Base-by-base conservation (phyloP, 768 basidiomycete species). In the Auriscalpium orientale region DNA sequence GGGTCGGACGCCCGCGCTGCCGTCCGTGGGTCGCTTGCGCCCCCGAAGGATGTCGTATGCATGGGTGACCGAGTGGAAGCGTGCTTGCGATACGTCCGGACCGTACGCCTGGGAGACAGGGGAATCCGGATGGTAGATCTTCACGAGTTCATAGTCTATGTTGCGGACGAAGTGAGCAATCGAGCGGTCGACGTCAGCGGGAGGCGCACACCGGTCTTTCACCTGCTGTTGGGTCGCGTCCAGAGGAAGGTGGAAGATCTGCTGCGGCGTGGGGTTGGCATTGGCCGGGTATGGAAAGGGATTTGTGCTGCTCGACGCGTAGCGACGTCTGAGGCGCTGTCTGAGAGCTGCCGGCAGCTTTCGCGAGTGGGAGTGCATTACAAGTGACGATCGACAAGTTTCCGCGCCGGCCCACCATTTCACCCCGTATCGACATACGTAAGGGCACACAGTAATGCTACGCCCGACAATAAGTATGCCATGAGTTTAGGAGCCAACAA, bases 111-210 rank as follows among this genome's bases (percentile, higher is more conserved):
- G 73, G 20, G 72, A 72, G 20, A 72, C 47, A 21, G 75, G 72
- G 44, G 85, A 84, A 67, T 91, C 88, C 3, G 88, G 88, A 66
- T 91, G 88, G 67, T 90, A 88, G 56, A 88, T 76, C 43, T 84
- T 77, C 35, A 90, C 89, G 46, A 91, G 86, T 59, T 89, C 88
- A 64, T 82, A 88, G 68, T 90, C 88, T 91, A 60, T 28, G 21
- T 20, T 2, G 9, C 33, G 22, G 47, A 28, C 4, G 38, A 12
- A 7, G 37, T 53, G 40, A 57, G 52, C 38, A 43, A 45, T 28
- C 28, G 28, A 28, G 28, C 28, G 7, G 28, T 28, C 28, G 28
- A 28, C 28, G 45, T 22, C 21, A 37, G 62, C 46, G 34, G 37
- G 38, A 46, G 44, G 63, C 72, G 53, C 28, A 75, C 74, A 75